Percentiles rank a stretch among this genome's conserved stretches.
phyloP scores from a whole-genome alignment of 768 basidiomycete species.

The Auriscalpium vulgare region DNA sequence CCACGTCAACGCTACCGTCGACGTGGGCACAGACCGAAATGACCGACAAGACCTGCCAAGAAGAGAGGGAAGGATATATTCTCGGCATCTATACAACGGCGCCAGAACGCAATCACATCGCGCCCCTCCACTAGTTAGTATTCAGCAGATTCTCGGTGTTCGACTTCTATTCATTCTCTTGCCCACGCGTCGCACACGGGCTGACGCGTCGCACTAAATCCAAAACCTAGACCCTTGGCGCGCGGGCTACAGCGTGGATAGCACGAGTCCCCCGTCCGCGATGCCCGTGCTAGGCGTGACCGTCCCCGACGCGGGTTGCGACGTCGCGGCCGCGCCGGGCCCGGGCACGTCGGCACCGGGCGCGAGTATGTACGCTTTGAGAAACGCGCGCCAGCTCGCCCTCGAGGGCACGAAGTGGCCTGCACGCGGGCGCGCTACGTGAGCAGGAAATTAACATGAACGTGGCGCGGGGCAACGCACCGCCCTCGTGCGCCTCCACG shows the following conservation, averaged over 20 bases:
- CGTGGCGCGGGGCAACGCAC: conserved; percentile 32
- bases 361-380: conserved; percentile 55
- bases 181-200: too few relatives aligned
- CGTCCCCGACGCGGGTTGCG: conserved; percentile 38
- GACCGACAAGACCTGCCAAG: too few relatives aligned
- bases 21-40: too few relatives aligned
- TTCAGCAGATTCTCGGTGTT: too few relatives aligned
- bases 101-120: too few relatives aligned
- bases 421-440: conserved; percentile 19
- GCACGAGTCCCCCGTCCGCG: not conserved
- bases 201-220: too few relatives aligned
- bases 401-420: conserved; percentile 83
- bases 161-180: too few relatives aligned
- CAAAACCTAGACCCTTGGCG: not conserved
- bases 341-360: conserved; percentile 40
- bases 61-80: too few relatives aligned
- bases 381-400: conserved; percentile 66
- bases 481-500: conserved; percentile 74
- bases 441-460: not conserved
- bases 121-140: too few relatives aligned
- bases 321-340: conserved; percentile 27
- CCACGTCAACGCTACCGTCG: too few relatives aligned
- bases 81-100: too few relatives aligned
- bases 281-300: conserved; percentile 29
- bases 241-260: not conserved